Percentiles rank a stretch among this genome's conserved stretches.
Conservation (phyloP, 768 basidiomycete genomes). For the Coprinopsis cinerea region DNA sequence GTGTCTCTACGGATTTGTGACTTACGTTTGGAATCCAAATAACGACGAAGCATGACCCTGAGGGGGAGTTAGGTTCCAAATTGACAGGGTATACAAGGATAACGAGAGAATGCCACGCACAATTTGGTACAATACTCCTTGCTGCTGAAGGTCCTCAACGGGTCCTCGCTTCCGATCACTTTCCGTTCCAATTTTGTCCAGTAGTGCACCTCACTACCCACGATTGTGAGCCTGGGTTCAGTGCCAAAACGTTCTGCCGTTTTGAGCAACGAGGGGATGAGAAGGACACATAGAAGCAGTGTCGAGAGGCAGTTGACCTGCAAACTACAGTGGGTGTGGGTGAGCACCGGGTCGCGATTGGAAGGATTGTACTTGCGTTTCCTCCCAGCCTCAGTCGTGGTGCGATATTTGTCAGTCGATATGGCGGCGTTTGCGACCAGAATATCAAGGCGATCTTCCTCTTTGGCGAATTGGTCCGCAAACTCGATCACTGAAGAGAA, state of each 20-base stretch:
- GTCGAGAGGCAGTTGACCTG: constrained; percentile 40
- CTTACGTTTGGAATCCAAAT: constrained; percentile 30
- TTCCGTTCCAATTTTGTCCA: constrained; percentile 23
- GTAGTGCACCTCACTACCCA: constrained; percentile 35
- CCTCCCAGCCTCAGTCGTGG: constrained; percentile 36
- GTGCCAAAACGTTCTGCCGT: constrained; percentile 24
- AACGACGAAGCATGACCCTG: constrained; percentile 14
- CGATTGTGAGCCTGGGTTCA: constrained; percentile 29
- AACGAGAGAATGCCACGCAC: not conserved
- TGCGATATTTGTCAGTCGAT: constrained; percentile 8
- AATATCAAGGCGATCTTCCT: constrained; percentile 33
- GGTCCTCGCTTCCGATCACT: not conserved
- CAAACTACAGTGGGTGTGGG: constrained; percentile 22
- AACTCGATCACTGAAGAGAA: constrained; percentile 38
- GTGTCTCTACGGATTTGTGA: not conserved
- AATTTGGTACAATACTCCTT: not conserved
- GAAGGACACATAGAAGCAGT: constrained; percentile 29
- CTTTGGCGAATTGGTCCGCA: constrained; percentile 26
- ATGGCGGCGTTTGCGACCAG: constrained; percentile 38
- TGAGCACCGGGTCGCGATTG: not conserved
- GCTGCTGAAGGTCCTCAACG: not conserved
- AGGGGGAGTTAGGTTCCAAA: not conserved
- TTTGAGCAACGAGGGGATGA: constrained; percentile 34
- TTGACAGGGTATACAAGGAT: not conserved
- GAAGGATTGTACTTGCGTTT: constrained; percentile 13